Conservation (phyloP, 257 asterid genomes). For the Scutellaria minor region DNA sequence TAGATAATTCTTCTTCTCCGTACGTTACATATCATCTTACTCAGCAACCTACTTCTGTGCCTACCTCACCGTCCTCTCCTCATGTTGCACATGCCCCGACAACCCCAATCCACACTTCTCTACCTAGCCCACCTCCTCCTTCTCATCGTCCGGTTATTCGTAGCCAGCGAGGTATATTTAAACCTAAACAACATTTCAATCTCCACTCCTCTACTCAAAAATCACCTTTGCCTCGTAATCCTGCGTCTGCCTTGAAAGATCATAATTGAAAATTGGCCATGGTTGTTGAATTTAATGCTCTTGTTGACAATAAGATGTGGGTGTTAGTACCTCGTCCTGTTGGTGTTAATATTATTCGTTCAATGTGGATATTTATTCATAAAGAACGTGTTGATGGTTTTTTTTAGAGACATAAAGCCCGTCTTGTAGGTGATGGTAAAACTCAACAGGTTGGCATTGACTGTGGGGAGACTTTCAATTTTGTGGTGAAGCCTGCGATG, state of each 20-base stretch:
- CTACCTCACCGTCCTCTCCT: too few species aligned
- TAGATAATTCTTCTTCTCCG: too few species aligned
- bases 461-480: neutral
- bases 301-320: constrained; percentile 1
- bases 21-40: too few species aligned
- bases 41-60: too few species aligned
- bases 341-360: neutral
- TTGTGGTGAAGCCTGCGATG: neutral
- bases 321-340: neutral
- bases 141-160: too few species aligned
- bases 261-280: neutral
- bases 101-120: too few species aligned
- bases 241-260: neutral
- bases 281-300: neutral
- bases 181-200: neutral
- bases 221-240: neutral
- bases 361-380: neutral
- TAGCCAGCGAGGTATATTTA: too few species aligned
- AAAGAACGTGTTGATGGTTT: neutral
- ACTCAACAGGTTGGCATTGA: neutral
- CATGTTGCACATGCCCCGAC: too few species aligned
- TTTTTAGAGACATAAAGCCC: constrained; percentile 1
- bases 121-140: too few species aligned
- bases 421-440: too few species aligned
- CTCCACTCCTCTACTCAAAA: neutral